These are phyloP conservation scores for Fraxinus pennsylvanica DNA, from an alignment of 257 asterid genomes.

Conservation along the genomic window DNA sequence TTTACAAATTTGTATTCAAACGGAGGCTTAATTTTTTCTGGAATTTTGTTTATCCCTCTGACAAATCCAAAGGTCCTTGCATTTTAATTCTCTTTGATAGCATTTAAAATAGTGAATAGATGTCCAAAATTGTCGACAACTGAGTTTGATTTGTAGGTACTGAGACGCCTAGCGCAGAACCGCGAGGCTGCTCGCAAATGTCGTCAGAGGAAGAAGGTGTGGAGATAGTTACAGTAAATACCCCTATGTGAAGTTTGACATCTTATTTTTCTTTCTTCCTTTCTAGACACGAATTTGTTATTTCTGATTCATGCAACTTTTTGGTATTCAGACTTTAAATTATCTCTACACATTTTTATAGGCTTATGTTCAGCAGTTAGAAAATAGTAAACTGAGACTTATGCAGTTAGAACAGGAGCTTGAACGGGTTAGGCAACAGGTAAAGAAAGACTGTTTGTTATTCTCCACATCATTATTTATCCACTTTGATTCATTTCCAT, in stretches of 20 bases:
- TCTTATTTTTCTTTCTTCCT: background rate
- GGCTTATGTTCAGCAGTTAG: slow-evolving; percentile 97
- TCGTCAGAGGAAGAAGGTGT: slow-evolving; percentile 81
- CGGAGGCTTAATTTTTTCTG: no score
- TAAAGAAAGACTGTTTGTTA: slow-evolving; percentile 23
- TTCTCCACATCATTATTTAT: slow-evolving; percentile 1
- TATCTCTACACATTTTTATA: slow-evolving; percentile 27
- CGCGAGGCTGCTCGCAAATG: slow-evolving; percentile 98
- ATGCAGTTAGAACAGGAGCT: slow-evolving; percentile 92
- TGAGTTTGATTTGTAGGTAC: slow-evolving; percentile 45
- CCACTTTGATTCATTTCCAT: background rate
- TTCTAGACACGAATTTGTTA: background rate
- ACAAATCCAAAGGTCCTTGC: background rate
- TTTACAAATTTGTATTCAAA: no score
- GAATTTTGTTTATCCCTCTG: background rate
- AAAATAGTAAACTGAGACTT: slow-evolving; percentile 67
- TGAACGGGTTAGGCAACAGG: slow-evolving; percentile 71
- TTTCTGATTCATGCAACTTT: background rate
- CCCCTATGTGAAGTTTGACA: background rate
- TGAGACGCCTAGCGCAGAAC: slow-evolving; percentile 93
- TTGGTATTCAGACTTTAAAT: background rate
- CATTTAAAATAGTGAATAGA: background rate
- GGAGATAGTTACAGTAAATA: background rate
- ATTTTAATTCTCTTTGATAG: background rate
- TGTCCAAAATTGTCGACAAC: background rate